Base-by-base conservation (phyloP, 768 basidiomycete genomes). In the Brasilioporus rufonigricans region DNA sequence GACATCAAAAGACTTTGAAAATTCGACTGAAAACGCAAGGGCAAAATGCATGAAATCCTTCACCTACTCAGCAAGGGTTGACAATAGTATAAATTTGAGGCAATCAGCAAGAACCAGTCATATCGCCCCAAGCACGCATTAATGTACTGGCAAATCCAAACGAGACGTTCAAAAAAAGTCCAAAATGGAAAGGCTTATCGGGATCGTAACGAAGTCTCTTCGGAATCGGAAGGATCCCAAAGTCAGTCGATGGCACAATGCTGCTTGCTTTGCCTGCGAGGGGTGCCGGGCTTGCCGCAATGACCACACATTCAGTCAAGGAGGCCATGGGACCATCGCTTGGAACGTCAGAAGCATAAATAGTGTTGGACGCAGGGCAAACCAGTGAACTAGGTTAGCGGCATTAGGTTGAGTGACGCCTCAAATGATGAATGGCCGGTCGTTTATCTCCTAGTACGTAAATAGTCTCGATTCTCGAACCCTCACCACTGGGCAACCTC, bases 41-140 rank as follows among this genome's bases (percentile, higher is more conserved):
- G 16, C 23, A 32, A 38, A 36, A 32, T 58, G 43, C 26, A 48
- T 18, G 14, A 10, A 11, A 26, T 9, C 0, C 16, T 58, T 32
- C 57, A 73, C 78, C 58, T 66, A 83, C 90, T 88, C 14, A 92
- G 71, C 61, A 93, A 66, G 0, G 91, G 91, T 72, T 91, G 89
- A 57, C 85, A 88, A 60, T 92, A 93, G 65, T 92, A 93, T 44
- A 93, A 66, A 63, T 87, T 18, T 5, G 3, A 31, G 35, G 27
- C 31, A 13, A 12, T 65, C n/a, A 58, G 21, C 18, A 31, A 32
- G 8, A 26, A 29, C 41, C n/a, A 7, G 3, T n/a, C n/a, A 29
- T 7, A 5, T 5, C 8, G 3, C 2, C 9, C 23, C 10, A 13
- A 24, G 23, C 12, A 56, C 70, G 44, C 40, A 72, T 70, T 58